A percentile compares a stretch with the other conserved stretches of the same genome.
These are phyloP conservation scores for Eutypella sp. DNA, from an alignment of 2,329 filamentous ascomycete species.

Conservation along the genomic window DNA sequence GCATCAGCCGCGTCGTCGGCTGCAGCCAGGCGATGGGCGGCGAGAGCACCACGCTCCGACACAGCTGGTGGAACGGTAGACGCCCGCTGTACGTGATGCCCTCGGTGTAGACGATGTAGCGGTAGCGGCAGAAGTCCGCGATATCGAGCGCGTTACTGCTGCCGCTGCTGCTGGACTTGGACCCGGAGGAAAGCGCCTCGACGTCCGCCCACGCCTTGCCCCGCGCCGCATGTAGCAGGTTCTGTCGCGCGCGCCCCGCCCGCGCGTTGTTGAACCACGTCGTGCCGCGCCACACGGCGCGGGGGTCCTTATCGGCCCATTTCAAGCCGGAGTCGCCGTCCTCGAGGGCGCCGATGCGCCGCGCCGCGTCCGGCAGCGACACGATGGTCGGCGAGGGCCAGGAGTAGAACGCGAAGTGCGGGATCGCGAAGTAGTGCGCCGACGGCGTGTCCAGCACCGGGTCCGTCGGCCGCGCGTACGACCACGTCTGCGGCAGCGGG, in stretches of 20 bases:
- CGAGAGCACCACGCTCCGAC: conserved; percentile 41
- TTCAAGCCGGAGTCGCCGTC: conserved; percentile 6
- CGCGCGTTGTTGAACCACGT: conserved; percentile 43
- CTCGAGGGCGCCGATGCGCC: conserved; percentile 35
- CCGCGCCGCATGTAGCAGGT: conserved; percentile 31
- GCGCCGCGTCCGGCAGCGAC: conserved; percentile 35
- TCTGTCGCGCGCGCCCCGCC: conserved; percentile 35
- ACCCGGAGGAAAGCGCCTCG: conserved; percentile 26
- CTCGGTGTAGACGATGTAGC: conserved; percentile 49
- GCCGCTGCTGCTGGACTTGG: conserved; percentile 1
- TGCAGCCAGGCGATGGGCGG: conserved; percentile 45
- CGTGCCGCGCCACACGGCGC: conserved; percentile 48
- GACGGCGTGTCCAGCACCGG: conserved; percentile 22
- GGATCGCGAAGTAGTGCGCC: conserved; percentile 43
- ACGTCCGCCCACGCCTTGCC: conserved; percentile 44
- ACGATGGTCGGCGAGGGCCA: conserved; percentile 48
- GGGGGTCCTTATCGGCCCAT: conserved; percentile 32
- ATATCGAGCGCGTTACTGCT: conserved; percentile 38
- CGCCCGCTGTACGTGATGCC: conserved; percentile 49
- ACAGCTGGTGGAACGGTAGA: conserved; percentile 47
- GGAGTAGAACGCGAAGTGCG: conserved; percentile 52
- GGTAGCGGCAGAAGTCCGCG: conserved; percentile 47
- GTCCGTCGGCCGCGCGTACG: conserved; percentile 42
- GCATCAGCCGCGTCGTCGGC: conserved; percentile 43
- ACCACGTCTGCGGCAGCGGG: conserved; percentile 37